Evolutionary conservation across 495 filamentous ascomycete genomes (phyloP).

Genomic region (Penicillium desertorum): DNA sequence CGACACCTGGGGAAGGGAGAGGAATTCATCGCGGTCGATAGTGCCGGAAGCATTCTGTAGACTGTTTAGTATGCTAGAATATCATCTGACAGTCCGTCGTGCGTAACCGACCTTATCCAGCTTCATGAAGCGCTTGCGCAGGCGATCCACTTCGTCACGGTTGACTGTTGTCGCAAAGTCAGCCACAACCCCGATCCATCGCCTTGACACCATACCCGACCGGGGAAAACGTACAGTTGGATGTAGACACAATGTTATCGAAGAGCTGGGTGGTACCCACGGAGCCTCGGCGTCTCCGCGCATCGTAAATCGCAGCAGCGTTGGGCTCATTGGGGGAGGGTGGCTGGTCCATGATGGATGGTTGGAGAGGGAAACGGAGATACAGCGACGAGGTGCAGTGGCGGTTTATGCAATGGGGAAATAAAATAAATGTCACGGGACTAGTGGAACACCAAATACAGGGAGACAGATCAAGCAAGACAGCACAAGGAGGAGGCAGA

Average conservation of each 20-base stretch:
- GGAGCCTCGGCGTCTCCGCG: constrained; percentile 47
- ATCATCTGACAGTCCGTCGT: background rate
- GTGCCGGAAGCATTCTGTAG: constrained; percentile 92
- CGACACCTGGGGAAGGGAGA: constrained; percentile 93
- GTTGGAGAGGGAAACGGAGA: constrained; percentile 7
- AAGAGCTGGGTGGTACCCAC: constrained; percentile 88
- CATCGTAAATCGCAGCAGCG: constrained; percentile 51
- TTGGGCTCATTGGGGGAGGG: constrained; percentile 38
- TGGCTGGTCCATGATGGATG: constrained; percentile 37
- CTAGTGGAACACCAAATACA: background rate
- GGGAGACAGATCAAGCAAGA: background rate
- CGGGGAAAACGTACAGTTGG: constrained; percentile 73
- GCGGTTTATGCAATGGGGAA: background rate
- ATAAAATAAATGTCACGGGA: background rate
- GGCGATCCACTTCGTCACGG: constrained; percentile 89
- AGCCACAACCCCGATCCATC: constrained; percentile 17
- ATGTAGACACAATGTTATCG: constrained; percentile 92
- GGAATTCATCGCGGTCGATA: constrained; percentile 97
- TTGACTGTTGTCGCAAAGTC: constrained; percentile 64
- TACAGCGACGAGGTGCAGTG: background rate
- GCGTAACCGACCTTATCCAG: constrained; percentile 76
- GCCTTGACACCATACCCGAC: background rate
- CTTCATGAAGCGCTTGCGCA: constrained; percentile 98
- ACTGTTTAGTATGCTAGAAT: constrained; percentile 5
- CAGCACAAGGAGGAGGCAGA: constrained; percentile 2